Evolutionary conservation across 768 basidiomycete genomes (phyloP), one percentile per base, ranked within the genome.

Genomic region (Rhodotorula paludigena): DNA sequence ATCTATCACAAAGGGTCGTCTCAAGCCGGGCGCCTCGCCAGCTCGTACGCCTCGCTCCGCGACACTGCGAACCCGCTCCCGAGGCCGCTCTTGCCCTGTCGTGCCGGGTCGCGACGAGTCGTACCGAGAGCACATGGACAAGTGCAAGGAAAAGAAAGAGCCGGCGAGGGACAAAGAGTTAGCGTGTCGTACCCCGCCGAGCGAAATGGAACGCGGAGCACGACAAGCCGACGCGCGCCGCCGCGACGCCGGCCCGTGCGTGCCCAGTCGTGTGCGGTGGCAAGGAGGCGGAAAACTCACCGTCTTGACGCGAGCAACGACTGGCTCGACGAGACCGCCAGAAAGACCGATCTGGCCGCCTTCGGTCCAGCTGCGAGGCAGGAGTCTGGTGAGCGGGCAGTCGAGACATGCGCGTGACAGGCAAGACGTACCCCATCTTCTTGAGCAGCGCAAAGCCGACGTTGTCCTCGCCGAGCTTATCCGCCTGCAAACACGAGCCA

Each of bases 361-460:
- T 33, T 69, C 71, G 28, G 45, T 69, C 71, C 71, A 73, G 6
- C 69, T 71, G 58, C 25, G 11, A n/a, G 5, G 56, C 15, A 28
- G 20, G 21, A 30, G 47, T 15, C 5, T 41, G 38, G 39, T 15
- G 21, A 6, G 16, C 15, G 14, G 6, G 28, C 28, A 9, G 33
- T 25, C 9, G 44, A 47, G 21, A n/a, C n/a, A n/a, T n/a, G n/a
- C n/a, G n/a, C 10, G 25, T 25, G 36, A 38, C 15, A 12, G 36
- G 20, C 33, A 28, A n/a, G 16, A 76, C 79, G 53, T 55, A 80
- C 48, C 93, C 93, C 93, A 97, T 96, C 67, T 83, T 81, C 23
- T 87, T 85, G 69, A 97, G 77, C 85, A 98, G 84, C 79, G 80
- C 84, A 80, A 94, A 96, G 0, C 94, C 94, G 57, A 92, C 75